Evolutionary conservation across 2,329 filamentous ascomycete species (phyloP).

Genomic region (Pseudogymnoascus sp.): DNA sequence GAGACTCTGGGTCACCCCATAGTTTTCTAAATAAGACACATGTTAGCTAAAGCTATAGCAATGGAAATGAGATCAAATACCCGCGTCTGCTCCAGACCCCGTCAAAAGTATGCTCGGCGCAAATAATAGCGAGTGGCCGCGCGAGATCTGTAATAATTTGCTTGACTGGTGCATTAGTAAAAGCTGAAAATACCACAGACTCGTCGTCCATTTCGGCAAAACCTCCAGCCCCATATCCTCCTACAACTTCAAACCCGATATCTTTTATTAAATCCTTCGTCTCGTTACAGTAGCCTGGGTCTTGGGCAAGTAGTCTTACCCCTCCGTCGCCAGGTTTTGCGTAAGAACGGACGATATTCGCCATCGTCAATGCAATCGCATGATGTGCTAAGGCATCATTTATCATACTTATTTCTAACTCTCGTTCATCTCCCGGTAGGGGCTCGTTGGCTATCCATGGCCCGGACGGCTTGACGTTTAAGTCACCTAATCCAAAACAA

Average conservation of each 20-base stretch:
- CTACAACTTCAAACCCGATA: conserved; percentile 22
- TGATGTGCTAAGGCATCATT: conserved; percentile 19
- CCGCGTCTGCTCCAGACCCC: conserved; percentile 4
- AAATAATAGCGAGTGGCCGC: conserved; percentile 26
- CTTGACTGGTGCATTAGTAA: conserved; percentile 29
- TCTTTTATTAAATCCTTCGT: conserved; percentile 17
- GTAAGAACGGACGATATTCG: conserved; percentile 14
- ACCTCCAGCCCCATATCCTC: conserved; percentile 24
- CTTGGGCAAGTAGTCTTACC: conserved; percentile 23
- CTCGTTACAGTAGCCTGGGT: conserved; percentile 19
- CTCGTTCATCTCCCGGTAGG: conserved; percentile 12
- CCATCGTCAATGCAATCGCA: conserved; percentile 22
- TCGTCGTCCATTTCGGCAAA: conserved; percentile 32
- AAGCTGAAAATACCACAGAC: conserved; percentile 32
- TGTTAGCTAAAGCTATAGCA: conserved; percentile 14
- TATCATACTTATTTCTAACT: conserved; percentile 14
- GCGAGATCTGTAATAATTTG: conserved; percentile 34
- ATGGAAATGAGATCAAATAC: conserved; percentile 6
- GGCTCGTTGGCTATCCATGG: too few relatives aligned
- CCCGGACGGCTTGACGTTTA: too few relatives aligned
- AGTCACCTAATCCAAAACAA: conserved; percentile 24
- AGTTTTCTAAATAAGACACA: conserved; percentile 14
- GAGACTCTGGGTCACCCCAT: conserved; percentile 19
- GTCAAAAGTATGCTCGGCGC: background rate
- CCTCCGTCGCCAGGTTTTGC: background rate